Base-by-base conservation (phyloP, 306 rosid species). In the Comarum palustre region DNA sequence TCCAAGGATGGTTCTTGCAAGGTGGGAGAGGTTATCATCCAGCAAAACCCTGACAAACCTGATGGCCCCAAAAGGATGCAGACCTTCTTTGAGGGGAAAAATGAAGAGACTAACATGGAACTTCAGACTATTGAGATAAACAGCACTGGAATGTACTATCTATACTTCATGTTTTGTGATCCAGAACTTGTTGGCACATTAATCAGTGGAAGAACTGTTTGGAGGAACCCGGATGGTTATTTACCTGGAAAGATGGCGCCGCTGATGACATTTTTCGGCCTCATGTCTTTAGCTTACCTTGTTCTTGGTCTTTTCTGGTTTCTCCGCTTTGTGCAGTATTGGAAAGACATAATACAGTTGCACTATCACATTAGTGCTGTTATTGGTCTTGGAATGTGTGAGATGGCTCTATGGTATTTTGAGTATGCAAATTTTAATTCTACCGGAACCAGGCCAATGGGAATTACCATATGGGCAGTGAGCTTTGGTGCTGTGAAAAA, bases 151-250 rank as follows among this genome's bases (percentile, higher is more conserved):
- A 87, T 89, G 91, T 89, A 89, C 76, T 89, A 85, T 69, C 79
- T 89, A 5, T 87, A 89, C 74, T 89, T 89, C 69, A 89, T 87
- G 95, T 87, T 89, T 68, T 89, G 95, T 78, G 95, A 89, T 83
- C 95, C 95, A 71, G 90, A 83, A 50, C 80, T 89, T 55, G 83
- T 81, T 68, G 92, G 79, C 74, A 83, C 96, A 1, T 38, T 79
- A 24, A 80, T 89, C 45, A 80, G 84, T 7, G 91, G 90, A 78
- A 83, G 90, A 66, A 84, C 96, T 11, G 92, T 89, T 74, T 89
- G 96, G 96, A 85, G 91, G 77, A 89, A 87, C 71, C 91, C 95
- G 0, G 87, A 89, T 75, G 91, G 95, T 78, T 89, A 87, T 77
- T 81, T 87, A 52, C 95, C 95, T 0, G 91, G 95, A 68, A 89